Percentiles rank a stretch among this genome's conserved stretches.
These are phyloP conservation scores for Malus asiatica DNA, from an alignment of 306 rosid species.

Conservation along the genomic window DNA sequence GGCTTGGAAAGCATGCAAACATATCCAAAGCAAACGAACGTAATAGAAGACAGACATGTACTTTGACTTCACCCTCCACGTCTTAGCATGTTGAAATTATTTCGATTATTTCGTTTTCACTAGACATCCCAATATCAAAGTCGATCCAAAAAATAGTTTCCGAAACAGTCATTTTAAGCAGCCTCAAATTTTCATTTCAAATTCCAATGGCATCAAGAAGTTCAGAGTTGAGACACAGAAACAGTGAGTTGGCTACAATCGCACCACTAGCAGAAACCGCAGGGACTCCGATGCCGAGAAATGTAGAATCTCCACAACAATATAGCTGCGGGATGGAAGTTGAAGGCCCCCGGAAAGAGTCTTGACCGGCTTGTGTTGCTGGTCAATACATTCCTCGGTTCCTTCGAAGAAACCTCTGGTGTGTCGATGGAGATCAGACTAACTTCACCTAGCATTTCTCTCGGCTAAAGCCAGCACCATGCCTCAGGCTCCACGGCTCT, in stretches of 20 bases:
- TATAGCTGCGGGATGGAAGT: slow-evolving; percentile 66
- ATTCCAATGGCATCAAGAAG: slow-evolving; percentile 92
- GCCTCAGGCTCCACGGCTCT: slow-evolving; percentile 77
- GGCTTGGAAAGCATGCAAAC: too few species aligned
- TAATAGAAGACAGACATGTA: too few species aligned
- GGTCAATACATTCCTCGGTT: slow-evolving; percentile 77
- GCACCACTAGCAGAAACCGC: slow-evolving; percentile 99
- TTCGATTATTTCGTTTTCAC: too few species aligned
- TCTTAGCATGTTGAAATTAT: too few species aligned
- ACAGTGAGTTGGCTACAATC: slow-evolving; percentile 87
- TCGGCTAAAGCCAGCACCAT: slow-evolving; percentile 61
- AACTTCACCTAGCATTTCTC: slow-evolving; percentile 85
- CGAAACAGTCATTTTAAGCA: too few species aligned
- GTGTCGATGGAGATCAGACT: slow-evolving; percentile 80
- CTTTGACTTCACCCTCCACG: too few species aligned
- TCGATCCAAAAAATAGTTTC: too few species aligned
- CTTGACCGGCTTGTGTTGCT: slow-evolving; percentile 65
- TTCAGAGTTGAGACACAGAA: slow-evolving; percentile 59
- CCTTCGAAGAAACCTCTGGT: slow-evolving; percentile 59
- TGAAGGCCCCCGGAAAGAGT: slow-evolving; percentile 66
- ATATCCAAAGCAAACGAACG: too few species aligned
- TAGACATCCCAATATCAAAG: too few species aligned
- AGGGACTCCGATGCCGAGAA: slow-evolving; percentile 96
- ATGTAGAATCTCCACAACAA: slow-evolving; percentile 92
- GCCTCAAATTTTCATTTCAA: slow-evolving; percentile 14